Base-by-base conservation (phyloP, 2,329 filamentous ascomycete genomes). In the Fusarium subtropicale region DNA sequence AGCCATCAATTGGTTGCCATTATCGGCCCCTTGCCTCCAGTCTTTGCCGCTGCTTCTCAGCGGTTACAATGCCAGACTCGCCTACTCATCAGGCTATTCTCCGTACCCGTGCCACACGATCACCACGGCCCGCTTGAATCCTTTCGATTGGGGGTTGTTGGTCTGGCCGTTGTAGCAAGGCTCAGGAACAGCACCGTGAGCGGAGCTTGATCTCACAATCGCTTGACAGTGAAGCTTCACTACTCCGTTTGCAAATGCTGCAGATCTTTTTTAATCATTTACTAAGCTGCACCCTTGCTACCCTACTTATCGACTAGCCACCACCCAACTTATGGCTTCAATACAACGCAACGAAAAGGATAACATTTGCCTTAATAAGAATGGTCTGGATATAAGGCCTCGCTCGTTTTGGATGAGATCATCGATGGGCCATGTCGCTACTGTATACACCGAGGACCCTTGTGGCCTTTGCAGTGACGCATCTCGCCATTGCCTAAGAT, bases 51-150 rank as follows among this genome's bases (percentile, higher is more conserved):
- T 51, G 28, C 36, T 38, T 38, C 26, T n/a, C 46, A 46, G 51
- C 53, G 39, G 28, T 39, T n/a, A 31, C 39, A 36, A 28, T 18
- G 30, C n/a, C 41, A 52, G 36, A 28, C 18, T 64, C 30, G 20
- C 58, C 30, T 34, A 41, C 36, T 11, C 22, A 20, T 54, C 34
- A 24, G 41, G 31, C 42, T 33, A 53, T 65, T 44, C 20, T 45
- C 39, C 58, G 45, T 51, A 28, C 28, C 54, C 50, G 44, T 46
- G 69, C 71, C 71, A 36, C 60, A 62, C 10, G 46, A 63, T 60
- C 66, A 59, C 60, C 68, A 74, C 60, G 71, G 66, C 66, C 71
- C 71, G 71, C 47, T n/a, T 30, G 46, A 55, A 66, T 66, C 56
- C 60, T 56, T 34, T 50, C 36, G 5, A 44, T 45, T 26, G 26